phyloP scores from a whole-genome alignment of 2,329 filamentous ascomycete species.

The Claviceps citrina region DNA sequence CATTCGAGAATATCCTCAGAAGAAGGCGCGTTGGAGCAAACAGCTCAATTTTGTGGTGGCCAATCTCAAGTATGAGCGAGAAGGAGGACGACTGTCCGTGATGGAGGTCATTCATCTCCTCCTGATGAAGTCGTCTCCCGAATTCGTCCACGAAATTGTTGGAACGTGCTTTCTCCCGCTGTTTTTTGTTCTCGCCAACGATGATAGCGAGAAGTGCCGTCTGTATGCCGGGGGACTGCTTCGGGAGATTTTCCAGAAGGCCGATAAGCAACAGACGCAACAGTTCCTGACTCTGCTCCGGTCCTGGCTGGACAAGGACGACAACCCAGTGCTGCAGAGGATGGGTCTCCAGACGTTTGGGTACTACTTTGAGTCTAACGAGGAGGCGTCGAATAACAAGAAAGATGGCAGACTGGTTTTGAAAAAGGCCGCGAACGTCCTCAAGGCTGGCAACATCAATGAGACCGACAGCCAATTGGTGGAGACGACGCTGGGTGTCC shows the following conservation, averaged over 20 bases:
- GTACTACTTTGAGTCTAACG: conserved; percentile 62
- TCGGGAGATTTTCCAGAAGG: conserved; percentile 63
- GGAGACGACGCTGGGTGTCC: conserved; percentile 55
- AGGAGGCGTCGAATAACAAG: conserved; percentile 41
- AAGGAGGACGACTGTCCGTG: conserved; percentile 77
- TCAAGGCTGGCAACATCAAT: conserved; percentile 37
- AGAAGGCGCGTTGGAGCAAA: conserved; percentile 73
- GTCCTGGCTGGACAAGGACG: conserved; percentile 60
- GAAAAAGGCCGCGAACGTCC: conserved; percentile 34
- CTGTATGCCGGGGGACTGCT: conserved; percentile 67
- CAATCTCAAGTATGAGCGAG: conserved; percentile 80
- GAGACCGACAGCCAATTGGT: conserved; percentile 54
- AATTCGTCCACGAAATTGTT: conserved; percentile 68
- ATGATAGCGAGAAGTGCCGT: conserved; percentile 73
- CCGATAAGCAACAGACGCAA: conserved; percentile 55
- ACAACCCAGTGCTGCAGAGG: conserved; percentile 54
- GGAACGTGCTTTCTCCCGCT: conserved; percentile 73
- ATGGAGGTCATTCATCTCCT: conserved; percentile 82
- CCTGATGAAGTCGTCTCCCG: conserved; percentile 69
- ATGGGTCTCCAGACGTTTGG: conserved; percentile 69
- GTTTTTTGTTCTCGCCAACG: conserved; percentile 73
- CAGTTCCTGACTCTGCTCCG: conserved; percentile 57
- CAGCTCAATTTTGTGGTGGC: conserved; percentile 78
- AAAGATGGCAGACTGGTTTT: conserved; percentile 54
- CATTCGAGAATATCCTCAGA: conserved; percentile 84